phyloP scores from a whole-genome alignment of 202 grass and related monocot species.

The Bolboschoenoplectus hybrid region DNA sequence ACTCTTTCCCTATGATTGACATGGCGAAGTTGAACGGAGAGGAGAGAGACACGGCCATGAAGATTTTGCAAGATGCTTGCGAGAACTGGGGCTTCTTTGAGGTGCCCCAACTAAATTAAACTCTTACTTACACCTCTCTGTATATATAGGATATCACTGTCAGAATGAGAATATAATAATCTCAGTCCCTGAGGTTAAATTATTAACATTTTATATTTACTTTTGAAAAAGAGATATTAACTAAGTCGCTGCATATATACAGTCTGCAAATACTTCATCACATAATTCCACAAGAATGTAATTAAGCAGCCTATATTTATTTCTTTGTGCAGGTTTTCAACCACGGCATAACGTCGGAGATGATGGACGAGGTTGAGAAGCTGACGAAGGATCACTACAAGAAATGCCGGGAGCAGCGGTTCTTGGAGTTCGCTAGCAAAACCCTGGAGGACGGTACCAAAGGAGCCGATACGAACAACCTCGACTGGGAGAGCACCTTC shows the following conservation, averaged over 20 bases:
- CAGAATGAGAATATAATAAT: background rate
- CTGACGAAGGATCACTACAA: constrained; percentile 88
- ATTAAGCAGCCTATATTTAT: background rate
- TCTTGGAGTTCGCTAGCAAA: constrained; percentile 66
- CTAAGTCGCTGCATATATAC: background rate
- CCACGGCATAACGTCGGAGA: constrained; percentile 71
- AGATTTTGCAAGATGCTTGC: constrained; percentile 71
- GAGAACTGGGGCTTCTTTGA: constrained; percentile 96
- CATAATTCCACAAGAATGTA: background rate
- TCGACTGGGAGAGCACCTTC: constrained; percentile 98
- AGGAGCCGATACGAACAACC: constrained; percentile 37
- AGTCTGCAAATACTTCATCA: background rate
- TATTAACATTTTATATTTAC: background rate
- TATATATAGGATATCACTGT: background rate
- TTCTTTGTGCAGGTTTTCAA: constrained; percentile 53
- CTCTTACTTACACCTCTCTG: background rate
- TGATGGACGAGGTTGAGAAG: constrained; percentile 80
- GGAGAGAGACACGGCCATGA: constrained; percentile 58
- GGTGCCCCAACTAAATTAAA: constrained; percentile 41
- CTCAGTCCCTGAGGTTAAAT: background rate
- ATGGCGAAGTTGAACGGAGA: constrained; percentile 59
- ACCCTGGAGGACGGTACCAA: constrained; percentile 41
- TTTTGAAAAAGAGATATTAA: background rate
- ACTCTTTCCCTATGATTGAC: constrained; percentile 77
- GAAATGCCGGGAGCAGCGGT: constrained; percentile 60